These are phyloP conservation scores for Sphaerostilbella broomeana DNA, from an alignment of 2,329 filamentous ascomycete species.

Conservation along the genomic window DNA sequence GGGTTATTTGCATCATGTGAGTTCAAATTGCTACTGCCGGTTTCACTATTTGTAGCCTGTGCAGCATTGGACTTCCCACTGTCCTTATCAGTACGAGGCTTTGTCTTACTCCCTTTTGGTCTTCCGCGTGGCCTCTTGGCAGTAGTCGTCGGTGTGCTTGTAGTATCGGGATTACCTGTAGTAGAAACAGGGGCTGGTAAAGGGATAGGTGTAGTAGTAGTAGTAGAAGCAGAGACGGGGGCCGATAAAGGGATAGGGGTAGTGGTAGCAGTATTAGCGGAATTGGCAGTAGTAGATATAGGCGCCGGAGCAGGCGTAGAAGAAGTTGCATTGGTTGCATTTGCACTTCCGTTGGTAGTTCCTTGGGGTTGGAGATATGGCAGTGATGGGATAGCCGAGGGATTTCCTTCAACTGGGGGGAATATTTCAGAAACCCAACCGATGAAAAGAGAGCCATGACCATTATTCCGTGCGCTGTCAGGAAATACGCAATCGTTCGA, in stretches of 20 bases:
- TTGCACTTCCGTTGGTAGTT: conserved; percentile 1
- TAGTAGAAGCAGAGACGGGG: conserved; percentile 1
- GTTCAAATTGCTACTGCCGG: conserved; percentile 1
- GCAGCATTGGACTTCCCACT: conserved; percentile 35
- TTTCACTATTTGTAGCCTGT: conserved; percentile 1
- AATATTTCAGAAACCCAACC: conserved; percentile 60
- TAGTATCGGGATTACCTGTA: neutral
- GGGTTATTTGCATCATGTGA: conserved; percentile 2
- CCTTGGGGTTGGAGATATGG: conserved; percentile 7
- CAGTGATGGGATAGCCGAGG: conserved; percentile 5
- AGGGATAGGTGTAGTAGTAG: neutral
- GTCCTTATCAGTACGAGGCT: conserved; percentile 42
- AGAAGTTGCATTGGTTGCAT: neutral
- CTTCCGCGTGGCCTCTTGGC: conserved; percentile 44
- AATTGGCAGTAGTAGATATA: neutral
- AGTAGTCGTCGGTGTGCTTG: conserved; percentile 4
- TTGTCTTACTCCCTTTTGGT: conserved; percentile 48
- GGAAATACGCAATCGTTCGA: conserved; percentile 49
- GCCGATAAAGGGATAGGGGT: neutral
- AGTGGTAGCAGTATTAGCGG: neutral
- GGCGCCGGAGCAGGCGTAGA: neutral
- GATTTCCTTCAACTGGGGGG: conserved; percentile 32
- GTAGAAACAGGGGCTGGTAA: neutral
- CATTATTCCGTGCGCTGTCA: conserved; percentile 49
- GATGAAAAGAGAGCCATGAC: conserved; percentile 51